A percentile compares a stretch with the other conserved stretches of the same genome.
Evolutionary conservation across 1,139 yeast genomes (phyloP).

Genomic region (Taphrina pruni): DNA sequence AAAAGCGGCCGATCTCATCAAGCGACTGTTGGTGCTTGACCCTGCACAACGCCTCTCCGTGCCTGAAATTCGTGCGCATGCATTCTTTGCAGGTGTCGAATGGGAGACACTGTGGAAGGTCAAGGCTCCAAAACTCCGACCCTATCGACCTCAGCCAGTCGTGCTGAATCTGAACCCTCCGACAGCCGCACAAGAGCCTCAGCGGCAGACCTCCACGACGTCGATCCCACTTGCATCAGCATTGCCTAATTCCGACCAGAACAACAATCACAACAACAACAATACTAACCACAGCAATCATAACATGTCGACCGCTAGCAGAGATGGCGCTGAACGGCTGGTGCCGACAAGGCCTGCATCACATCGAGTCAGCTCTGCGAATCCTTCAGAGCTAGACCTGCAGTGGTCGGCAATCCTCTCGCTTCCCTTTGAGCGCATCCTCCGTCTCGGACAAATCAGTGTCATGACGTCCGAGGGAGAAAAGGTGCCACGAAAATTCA

Average conservation of each 20-base stretch:
- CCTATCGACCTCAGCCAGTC: constrained; percentile 30
- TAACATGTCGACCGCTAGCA: neutral
- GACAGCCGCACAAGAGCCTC: neutral
- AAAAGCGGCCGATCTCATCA: constrained; percentile 72
- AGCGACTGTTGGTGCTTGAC: constrained; percentile 66
- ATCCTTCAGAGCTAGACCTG: constrained; percentile 44
- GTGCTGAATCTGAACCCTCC: constrained; percentile 2
- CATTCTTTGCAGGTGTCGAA: constrained; percentile 66
- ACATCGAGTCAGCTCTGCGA: constrained; percentile 44
- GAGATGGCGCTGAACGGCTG: neutral
- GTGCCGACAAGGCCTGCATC: constrained; percentile 32
- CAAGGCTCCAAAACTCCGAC: constrained; percentile 38
- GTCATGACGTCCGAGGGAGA: constrained; percentile 38
- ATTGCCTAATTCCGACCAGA: neutral
- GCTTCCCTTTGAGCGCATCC: constrained; percentile 49
- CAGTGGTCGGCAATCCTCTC: constrained; percentile 47
- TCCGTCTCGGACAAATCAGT: constrained; percentile 41
- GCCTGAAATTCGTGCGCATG: constrained; percentile 70
- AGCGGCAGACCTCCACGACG: neutral
- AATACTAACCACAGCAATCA: neutral
- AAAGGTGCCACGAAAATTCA: constrained; percentile 33
- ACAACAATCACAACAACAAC: too few relatives aligned
- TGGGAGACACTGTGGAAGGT: constrained; percentile 39
- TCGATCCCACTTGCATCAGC: constrained; percentile 8
- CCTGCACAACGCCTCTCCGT: constrained; percentile 72